Evolutionary conservation across 768 basidiomycete species (phyloP).

Genomic region (Tulasnella sp.): DNA sequence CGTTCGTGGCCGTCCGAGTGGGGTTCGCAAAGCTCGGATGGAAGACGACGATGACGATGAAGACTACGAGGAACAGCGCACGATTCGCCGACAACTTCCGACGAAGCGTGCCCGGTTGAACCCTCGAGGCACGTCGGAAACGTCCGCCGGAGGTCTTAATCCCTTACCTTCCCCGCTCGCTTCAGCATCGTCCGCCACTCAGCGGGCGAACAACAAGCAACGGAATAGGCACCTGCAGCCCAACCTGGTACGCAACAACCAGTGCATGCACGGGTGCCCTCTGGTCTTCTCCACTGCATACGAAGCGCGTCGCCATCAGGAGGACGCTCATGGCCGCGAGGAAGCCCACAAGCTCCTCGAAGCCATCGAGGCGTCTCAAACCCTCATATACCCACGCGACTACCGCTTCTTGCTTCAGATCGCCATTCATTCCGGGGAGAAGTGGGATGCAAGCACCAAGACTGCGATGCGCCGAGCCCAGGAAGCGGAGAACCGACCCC

Average conservation of each 20-base stretch:
- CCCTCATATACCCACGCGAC: neutral
- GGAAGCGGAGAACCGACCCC: neutral
- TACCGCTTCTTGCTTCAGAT: constrained; percentile 9
- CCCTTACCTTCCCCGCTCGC: neutral
- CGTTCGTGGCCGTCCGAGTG: no score
- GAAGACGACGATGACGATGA: neutral
- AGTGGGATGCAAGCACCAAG: constrained; percentile 6
- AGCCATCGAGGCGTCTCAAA: neutral
- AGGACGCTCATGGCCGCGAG: constrained; percentile 10
- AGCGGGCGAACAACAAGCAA: neutral
- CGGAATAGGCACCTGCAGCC: constrained; percentile 4
- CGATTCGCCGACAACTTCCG: neutral
- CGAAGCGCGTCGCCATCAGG: constrained; percentile 12
- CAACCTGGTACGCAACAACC: constrained; percentile 3
- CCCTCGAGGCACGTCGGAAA: no score
- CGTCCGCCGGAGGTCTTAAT: no score
- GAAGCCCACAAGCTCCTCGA: constrained; percentile 2
- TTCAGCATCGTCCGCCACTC: neutral
- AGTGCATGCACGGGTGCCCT: neutral
- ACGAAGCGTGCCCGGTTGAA: neutral
- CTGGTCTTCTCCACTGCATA: constrained; percentile 4
- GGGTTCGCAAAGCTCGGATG: neutral
- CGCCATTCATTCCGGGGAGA: neutral
- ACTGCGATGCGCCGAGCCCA: neutral
- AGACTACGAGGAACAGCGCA: neutral